Percentiles rank a stretch among this genome's conserved stretches.
These are phyloP conservation scores for Scutellaria barbata DNA, from an alignment of 257 asterid species.

Conservation along the genomic window DNA sequence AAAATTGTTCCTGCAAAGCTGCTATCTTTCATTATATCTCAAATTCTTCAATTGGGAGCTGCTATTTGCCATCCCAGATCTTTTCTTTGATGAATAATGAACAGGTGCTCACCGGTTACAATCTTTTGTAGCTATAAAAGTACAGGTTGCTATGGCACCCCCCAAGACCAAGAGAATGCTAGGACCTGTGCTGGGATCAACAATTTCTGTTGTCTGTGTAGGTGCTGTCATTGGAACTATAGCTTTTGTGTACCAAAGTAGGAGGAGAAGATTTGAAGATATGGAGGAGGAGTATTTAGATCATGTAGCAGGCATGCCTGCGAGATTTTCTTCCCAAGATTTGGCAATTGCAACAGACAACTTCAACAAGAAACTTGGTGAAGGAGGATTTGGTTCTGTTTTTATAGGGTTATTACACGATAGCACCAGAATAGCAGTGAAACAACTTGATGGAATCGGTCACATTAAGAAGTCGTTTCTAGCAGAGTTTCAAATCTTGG, in stretches of 20 bases:
- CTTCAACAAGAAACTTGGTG: constrained; percentile 38
- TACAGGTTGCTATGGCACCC: not conserved
- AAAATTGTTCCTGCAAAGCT: constrained; percentile 55
- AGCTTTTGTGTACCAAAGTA: not conserved
- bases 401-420: constrained; percentile 31
- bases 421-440: constrained; percentile 39
- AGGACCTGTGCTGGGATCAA: constrained; percentile 31
- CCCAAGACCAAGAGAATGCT: not conserved
- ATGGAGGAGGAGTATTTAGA: constrained; percentile 36
- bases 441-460: constrained; percentile 38
- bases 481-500: constrained; percentile 38
- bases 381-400: constrained; percentile 46
- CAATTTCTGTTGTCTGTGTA: not conserved
- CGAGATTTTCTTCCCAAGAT: constrained; percentile 36
- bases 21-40: constrained; percentile 41
- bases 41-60: constrained; percentile 36
- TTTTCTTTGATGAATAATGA: constrained; percentile 40
- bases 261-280: constrained; percentile 22
- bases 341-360: constrained; percentile 28
- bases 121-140: constrained; percentile 29
- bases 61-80: constrained; percentile 47
- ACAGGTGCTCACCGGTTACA: not conserved
- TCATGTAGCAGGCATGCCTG: constrained; percentile 41
- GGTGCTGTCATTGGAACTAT: not conserved
- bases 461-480: constrained; percentile 39